phyloP scores from a whole-genome alignment of 2,329 filamentous ascomycete genomes.

The Nemania serpens region DNA sequence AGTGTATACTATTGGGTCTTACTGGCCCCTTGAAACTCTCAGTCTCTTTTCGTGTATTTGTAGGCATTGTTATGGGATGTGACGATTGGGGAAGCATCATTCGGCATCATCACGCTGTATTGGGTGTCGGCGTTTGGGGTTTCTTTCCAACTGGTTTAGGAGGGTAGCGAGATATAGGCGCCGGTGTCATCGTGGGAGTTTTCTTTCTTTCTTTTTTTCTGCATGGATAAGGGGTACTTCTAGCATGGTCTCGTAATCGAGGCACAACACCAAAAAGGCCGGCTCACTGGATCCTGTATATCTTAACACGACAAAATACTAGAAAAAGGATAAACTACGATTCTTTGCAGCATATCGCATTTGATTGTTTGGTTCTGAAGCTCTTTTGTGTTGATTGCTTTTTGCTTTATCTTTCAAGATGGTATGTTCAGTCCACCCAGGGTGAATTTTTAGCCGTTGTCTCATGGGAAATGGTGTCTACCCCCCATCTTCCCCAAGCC shows the following conservation, averaged over 20 bases:
- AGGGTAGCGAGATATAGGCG: conserved; percentile 12
- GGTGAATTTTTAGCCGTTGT: conserved; percentile 20
- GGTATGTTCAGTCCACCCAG: background rate
- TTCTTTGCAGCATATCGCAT: background rate
- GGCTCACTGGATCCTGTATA: conserved; percentile 13
- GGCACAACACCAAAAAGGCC: conserved; percentile 15
- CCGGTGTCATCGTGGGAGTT: conserved; percentile 7
- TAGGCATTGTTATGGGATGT: conserved; percentile 12
- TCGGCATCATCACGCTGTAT: conserved; percentile 7
- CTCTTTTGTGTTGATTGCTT: background rate
- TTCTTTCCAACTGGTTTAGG: conserved; percentile 5
- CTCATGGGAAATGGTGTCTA: background rate
- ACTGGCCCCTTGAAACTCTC: background rate
- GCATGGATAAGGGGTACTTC: conserved; percentile 7
- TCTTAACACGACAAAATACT: background rate
- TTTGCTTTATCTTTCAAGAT: background rate
- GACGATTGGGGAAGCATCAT: background rate
- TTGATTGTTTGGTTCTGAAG: no score
- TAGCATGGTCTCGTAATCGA: conserved; percentile 12
- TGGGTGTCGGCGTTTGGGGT: background rate
- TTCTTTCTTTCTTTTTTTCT: background rate
- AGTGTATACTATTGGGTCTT: conserved; percentile 17
- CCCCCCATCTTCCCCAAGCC: background rate
- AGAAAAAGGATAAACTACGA: background rate
- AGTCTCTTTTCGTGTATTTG: conserved; percentile 16